phyloP scores from a whole-genome alignment of 2,329 filamentous ascomycete species.

The Aspergillus viridinutans region DNA sequence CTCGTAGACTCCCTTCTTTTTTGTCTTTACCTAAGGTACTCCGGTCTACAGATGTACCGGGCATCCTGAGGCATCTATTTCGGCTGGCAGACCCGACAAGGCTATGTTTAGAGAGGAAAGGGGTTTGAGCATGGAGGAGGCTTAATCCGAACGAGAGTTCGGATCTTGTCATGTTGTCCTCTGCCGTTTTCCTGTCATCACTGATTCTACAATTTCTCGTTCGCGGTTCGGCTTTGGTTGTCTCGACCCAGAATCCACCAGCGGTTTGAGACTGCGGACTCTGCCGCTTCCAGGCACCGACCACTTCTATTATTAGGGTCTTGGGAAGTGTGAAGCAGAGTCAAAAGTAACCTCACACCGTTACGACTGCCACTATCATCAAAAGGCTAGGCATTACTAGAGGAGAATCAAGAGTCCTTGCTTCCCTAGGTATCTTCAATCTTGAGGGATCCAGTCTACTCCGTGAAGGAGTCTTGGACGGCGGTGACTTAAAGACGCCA shows the following conservation, averaged over 20 bases:
- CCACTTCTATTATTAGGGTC: slow-evolving; percentile 8
- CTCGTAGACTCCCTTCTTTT: not conserved
- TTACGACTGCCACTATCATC: not conserved
- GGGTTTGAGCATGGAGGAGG: not conserved
- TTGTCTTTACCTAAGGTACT: not conserved
- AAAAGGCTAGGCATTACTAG: not conserved
- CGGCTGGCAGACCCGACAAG: not conserved
- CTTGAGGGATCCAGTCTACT: not conserved
- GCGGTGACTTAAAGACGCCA: not conserved
- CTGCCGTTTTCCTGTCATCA: not conserved
- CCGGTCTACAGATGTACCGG: not conserved
- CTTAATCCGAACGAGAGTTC: not conserved
- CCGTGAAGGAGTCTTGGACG: not conserved
- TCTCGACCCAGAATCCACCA: no score
- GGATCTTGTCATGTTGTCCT: no score
- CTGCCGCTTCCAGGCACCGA: slow-evolving; percentile 3
- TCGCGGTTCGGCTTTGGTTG: not conserved
- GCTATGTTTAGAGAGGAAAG: no score
- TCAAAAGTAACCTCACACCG: not conserved
- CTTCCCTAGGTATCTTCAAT: not conserved
- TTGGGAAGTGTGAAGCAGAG: not conserved
- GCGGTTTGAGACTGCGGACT: not conserved
- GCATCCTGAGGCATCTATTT: not conserved
- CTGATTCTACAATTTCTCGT: not conserved
- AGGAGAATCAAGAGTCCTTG: not conserved